Base-by-base conservation (phyloP, 2,329 filamentous ascomycete species). In the Paracoccidioides lutzii region DNA sequence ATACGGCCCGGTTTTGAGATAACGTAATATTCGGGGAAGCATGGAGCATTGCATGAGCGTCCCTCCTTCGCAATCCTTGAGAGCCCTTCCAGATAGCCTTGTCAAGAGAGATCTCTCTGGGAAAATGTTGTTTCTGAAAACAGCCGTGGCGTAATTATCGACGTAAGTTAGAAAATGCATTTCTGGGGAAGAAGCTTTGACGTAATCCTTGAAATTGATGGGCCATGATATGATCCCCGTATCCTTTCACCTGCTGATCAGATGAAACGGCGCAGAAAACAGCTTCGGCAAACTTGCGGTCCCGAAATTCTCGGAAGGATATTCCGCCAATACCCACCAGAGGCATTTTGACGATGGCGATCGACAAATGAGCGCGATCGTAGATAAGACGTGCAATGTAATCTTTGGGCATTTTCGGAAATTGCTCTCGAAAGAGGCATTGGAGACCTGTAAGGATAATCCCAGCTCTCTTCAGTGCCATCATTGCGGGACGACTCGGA, bases 1-100 rank as follows among this genome's bases (percentile, higher is more conserved):
- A 94, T 90, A 59, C 88, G 83, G 8, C 86, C 85, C 22, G 67
- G 82, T 81, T 69, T 94, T 88, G 4, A 95, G 82, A 70, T 94
- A 94, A 52, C 88, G 83, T 54, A 22, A 22, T 22, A 94, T 85
- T 57, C 84, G 83, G 6, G 88, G 88, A 32, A 95, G 78, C 89
- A 95, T 94, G 56, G 84, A 85, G 66, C 89, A 94, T 72, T 94
- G 89, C 89, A 95, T 94, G 56, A 94, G 90, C 0, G 89, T 95
- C 51, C 89, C 89, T 56, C 89, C 89, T 70, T 94, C 89, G 69
- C 94, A 95, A 66, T 95, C 89, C 67, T 95, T 95, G 75, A 95
- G 93, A 94, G 3, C 89, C 89, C 88, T 94, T 94, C 89, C 89
- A 95, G 3, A 85, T 80, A 3, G 82, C 81, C 63, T 82, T 83